A percentile compares a stretch with the other conserved stretches of the same genome.
Conservation (phyloP, 306 rosid genomes). For the Cucumis melo region DNA sequence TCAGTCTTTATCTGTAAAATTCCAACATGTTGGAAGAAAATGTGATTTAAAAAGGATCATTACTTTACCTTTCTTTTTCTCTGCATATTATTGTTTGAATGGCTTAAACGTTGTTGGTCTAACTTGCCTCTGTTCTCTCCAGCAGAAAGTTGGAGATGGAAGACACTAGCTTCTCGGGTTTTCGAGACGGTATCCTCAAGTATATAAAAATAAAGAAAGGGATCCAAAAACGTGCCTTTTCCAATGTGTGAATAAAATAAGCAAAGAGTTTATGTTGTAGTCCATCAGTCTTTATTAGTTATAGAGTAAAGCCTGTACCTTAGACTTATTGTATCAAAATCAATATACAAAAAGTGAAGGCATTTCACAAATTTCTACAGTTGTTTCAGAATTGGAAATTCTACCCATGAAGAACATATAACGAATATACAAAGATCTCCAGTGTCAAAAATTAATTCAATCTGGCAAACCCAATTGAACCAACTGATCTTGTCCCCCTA, state of each 20-base stretch:
- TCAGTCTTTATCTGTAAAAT: too few species aligned
- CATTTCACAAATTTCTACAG: neutral
- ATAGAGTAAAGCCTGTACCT: neutral
- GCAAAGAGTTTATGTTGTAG: neutral
- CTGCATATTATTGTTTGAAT: neutral
- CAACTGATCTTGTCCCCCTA: neutral
- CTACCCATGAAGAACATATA: neutral
- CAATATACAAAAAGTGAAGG: neutral
- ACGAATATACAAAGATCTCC: conserved; percentile 23
- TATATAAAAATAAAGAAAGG: neutral
- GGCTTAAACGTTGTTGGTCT: neutral
- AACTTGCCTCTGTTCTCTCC: neutral
- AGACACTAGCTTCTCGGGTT: conserved; percentile 8
- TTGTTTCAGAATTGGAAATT: neutral
- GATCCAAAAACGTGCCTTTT: neutral
- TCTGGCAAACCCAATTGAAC: conserved; percentile 19
- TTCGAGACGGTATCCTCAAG: neutral
- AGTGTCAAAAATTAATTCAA: conserved; percentile 31
- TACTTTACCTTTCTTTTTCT: neutral
- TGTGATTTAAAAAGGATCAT: neutral
- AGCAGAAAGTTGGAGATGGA: conserved; percentile 41
- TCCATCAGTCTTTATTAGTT: neutral
- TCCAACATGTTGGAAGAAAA: neutral
- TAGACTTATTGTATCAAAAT: neutral
- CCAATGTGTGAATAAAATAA: neutral